Base-by-base conservation (phyloP, 208 protist species). In the Crithidia sp. region DNA sequence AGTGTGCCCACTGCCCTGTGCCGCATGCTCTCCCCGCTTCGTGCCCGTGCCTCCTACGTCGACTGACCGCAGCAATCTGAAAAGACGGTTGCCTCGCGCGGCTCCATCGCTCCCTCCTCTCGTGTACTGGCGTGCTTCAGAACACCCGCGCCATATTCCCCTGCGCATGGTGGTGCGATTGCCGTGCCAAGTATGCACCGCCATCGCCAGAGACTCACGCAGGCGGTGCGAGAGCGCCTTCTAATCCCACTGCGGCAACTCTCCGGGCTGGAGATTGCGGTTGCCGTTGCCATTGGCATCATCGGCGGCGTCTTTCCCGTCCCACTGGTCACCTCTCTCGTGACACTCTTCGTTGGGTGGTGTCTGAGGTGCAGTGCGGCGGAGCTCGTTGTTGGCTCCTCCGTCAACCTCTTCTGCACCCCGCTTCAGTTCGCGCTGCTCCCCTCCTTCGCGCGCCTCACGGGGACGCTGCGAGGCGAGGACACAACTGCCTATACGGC, bases 251-350 rank as follows among this genome's bases (percentile, higher is more conserved):
- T 77, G 39, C 67, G 69, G 0, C 71, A 76, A 14, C 52, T 92
- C 4, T 78, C 76, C 2, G 39, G 19, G 3, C 14, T 14, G 0
- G 74, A 87, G 50, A 52, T 86, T 10, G 0, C 73, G 5, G 67
- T 84, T 6, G 65, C 81, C n/a, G 40, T 80, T 2, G 53, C 71
- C 8, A 55, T 81, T 36, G 88, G 88, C 47, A 13, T 89, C 6
- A 39, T 86, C 0, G 81, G 82, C 4, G 88, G 88, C 43, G 43
- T 91, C 8, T 93, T 90, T 69, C 85, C 88, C 2, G 54, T 93
- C 4, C 88, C 88, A 2, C 49, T 89, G 13, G 54, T 81, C 13
- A 90, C 82, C 4, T 82, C 82, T 3, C 13, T 86, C 12, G 72
- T 72, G 3, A 86, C 85, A 5, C 16, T 88, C 0, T 0, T 70